Percentiles rank a stretch among this genome's conserved stretches.
Conservation (phyloP, 805 yeast genomes). For the Huiozyma naganishii region DNA sequence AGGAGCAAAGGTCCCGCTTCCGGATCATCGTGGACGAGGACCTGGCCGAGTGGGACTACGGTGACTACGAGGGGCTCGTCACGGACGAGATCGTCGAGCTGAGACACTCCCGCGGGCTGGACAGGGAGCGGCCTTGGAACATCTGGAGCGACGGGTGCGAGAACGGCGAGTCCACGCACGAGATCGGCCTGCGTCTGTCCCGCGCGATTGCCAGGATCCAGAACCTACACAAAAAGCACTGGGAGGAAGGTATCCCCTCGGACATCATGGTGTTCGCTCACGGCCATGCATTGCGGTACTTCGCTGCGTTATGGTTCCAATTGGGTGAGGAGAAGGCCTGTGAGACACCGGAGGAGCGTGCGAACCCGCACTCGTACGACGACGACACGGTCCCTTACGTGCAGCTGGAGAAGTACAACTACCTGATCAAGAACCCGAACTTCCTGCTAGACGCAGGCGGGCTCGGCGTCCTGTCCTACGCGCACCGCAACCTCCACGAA, state of each 20-base stretch:
- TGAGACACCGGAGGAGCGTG: constrained; percentile 13
- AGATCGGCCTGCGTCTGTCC: constrained; percentile 67
- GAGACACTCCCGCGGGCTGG: constrained; percentile 51
- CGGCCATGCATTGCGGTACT: constrained; percentile 84
- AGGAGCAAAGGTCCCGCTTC: constrained; percentile 33
- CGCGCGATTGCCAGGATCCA: constrained; percentile 54
- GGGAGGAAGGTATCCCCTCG: constrained; percentile 41
- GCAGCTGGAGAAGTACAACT: constrained; percentile 25
- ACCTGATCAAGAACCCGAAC: constrained; percentile 51
- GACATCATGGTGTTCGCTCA: constrained; percentile 84
- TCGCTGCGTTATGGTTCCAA: constrained; percentile 79
- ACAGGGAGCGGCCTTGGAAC: constrained; percentile 45
- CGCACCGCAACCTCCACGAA: constrained; percentile 72
- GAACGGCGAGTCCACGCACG: constrained; percentile 62
- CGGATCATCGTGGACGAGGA: constrained; percentile 49
- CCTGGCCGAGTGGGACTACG: constrained; percentile 91
- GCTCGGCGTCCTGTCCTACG: constrained; percentile 83
- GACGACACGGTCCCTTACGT: constrained; percentile 28
- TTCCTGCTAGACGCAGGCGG: constrained; percentile 92
- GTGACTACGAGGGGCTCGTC: constrained; percentile 81
- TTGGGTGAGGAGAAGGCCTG: constrained; percentile 26
- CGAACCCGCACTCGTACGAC: constrained; percentile 14
- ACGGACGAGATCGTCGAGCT: constrained; percentile 55
- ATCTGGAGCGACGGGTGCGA: constrained; percentile 94
- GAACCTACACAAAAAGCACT: constrained; percentile 43